Base-by-base conservation (phyloP, 2,329 filamentous ascomycete genomes). In the Geosmithia flava region DNA sequence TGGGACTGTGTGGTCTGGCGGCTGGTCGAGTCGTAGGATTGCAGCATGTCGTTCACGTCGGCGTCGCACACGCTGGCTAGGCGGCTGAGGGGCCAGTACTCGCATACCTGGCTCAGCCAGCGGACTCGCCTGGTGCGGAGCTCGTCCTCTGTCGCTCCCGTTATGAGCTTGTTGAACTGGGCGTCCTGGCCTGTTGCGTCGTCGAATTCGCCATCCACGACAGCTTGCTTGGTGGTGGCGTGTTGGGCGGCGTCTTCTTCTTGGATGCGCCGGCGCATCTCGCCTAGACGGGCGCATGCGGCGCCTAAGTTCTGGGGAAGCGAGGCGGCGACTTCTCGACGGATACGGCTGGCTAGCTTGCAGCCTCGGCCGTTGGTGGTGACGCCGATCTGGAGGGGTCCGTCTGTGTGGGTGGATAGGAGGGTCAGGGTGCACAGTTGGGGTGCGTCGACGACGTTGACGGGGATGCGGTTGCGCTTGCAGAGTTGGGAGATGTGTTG, bases 291-390 rank as follows among this genome's bases (percentile, higher is more conserved):
- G 41, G 81, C 78, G 42, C 94, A 89, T 0, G 91, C 88, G 19
- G 66, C 63, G 6, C 93, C 93, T 6, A 97, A 74, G 17, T 85
- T 75, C 2, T 72, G 62, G 0, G 93, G 93, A 3, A 98, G 72
- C 0, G 81, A 80, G 1, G 89, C 77, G 2, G 87, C 85, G 51
- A 98, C 85, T 58, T 97, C 93, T 49, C 93, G 78, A 16, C 90
- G 80, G 57, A 98, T 87, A 23, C 93, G 78, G 10, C 88, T 87
- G 6, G 93, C 87, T 29, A 98, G 76, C 66, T 95, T 96, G 70
- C 93, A 97, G 2, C 93, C 93, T 56, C 86, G 83, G 19, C 93
- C 91, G 50, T 94, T 96, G 1, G 93, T 97, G 3, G 93, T 97
- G 50, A 98, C 85, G 52, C 93, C 93, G 51, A 98, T 84, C 62